phyloP scores from a whole-genome alignment of 164 flowering plant species.

The Vitis rotundifolia region DNA sequence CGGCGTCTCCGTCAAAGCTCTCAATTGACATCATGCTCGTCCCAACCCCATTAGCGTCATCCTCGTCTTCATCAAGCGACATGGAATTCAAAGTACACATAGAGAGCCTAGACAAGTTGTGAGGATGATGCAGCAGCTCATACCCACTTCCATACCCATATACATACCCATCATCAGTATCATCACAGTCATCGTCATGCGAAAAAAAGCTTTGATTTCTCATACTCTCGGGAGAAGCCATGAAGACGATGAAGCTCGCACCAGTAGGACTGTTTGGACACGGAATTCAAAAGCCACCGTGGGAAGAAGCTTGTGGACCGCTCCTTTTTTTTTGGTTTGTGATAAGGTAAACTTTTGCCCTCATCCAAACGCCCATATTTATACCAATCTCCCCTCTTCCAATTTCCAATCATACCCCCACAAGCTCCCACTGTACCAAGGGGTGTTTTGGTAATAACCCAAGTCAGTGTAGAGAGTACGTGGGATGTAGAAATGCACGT shows the following conservation, averaged over 20 bases:
- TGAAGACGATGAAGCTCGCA: background rate
- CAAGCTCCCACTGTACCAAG: too few species aligned
- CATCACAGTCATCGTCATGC: slow-evolving; percentile 24
- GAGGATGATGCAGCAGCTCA: background rate
- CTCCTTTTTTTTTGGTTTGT: slow-evolving; percentile 4
- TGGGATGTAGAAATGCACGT: too few species aligned
- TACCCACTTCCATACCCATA: slow-evolving; percentile 1
- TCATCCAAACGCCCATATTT: background rate
- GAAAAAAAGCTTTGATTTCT: slow-evolving; percentile 14
- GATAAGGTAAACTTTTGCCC: background rate
- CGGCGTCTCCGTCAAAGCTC: slow-evolving; percentile 42
- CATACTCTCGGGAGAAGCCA: slow-evolving; percentile 42
- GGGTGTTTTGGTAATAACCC: too few species aligned
- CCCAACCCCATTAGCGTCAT: slow-evolving; percentile 7
- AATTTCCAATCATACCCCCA: too few species aligned
- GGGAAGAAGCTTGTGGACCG: too few species aligned
- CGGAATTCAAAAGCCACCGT: too few species aligned
- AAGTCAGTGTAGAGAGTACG: too few species aligned
- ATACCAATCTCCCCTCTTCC: background rate
- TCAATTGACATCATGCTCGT: slow-evolving; percentile 46
- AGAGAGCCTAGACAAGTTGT: slow-evolving; percentile 43
- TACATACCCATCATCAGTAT: slow-evolving; percentile 18
- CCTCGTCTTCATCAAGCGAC: slow-evolving; percentile 13
- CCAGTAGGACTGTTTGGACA: too few species aligned
- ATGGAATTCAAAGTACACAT: slow-evolving; percentile 31